Base-by-base conservation (phyloP, 495 filamentous ascomycete species). In the Hyaloscypha variabilis region DNA sequence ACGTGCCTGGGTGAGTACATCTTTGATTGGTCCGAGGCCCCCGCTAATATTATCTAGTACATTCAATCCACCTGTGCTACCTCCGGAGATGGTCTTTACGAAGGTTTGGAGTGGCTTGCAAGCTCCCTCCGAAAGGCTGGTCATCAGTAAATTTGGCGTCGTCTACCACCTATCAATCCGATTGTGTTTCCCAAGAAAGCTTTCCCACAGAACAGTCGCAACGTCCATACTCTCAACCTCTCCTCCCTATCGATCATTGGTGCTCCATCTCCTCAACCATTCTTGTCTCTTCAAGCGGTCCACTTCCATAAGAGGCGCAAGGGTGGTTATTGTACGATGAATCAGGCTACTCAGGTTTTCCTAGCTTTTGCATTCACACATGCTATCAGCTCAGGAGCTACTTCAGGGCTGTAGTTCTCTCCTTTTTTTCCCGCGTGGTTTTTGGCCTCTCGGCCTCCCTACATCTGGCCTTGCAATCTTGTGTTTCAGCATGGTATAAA, bases 51-150 rank as follows among this genome's bases (percentile, higher is more conserved):
- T 23, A 61, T 21, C 28, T 75, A 99, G 95, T 99, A 94, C 81
- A 99, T 99, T 78, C 95, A 99, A 93, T 97, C 96, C 56, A 98
- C 95, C 75, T 98, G 96, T 83, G 95, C 95, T 78, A 99, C 95
- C 70, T 97, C 94, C 59, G 95, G 95, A 83, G 95, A 99, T 77
- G 95, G 95, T 91, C 90, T 99, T 70, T 99, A 97, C 78, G 95
- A 99, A 82, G 95, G 95, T 88, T 90, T 99, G 72, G 95, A 99
- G 82, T 99, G 95, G 95, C 89, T 99, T 77, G 92, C 93, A 81
- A 91, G 90, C 81, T 91, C 92, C 73, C 91, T 99, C 82, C 88
- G 91, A 79, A 96, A 96, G 87, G 88, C 90, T 73, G 90, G 90
- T 77, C 91, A 90, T 80, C 84, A 88, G 78, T 96, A 94, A 81